Conservation (phyloP, 495 filamentous ascomycete genomes). For the Halenospora varia region DNA sequence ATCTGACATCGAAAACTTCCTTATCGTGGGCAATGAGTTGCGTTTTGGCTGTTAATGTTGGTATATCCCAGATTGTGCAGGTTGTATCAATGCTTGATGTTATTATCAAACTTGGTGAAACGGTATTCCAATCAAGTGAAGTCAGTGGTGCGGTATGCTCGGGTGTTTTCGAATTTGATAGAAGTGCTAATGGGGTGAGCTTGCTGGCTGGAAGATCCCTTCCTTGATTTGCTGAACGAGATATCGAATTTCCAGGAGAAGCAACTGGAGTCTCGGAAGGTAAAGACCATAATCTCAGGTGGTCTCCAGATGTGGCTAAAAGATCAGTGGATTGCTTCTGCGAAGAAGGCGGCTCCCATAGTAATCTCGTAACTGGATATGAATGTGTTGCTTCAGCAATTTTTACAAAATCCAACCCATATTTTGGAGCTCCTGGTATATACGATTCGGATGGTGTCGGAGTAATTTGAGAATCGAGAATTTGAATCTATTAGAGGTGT, state of each 20-base stretch:
- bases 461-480: constrained; percentile 78
- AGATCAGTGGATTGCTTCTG: constrained; percentile 96
- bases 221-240: constrained; percentile 54
- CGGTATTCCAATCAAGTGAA: constrained; percentile 95
- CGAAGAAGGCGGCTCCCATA: constrained; percentile 97
- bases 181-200: constrained; percentile 84
- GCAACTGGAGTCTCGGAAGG: constrained; percentile 49
- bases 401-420: constrained; percentile 84
- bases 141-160: constrained; percentile 97
- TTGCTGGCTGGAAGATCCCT: constrained; percentile 71
- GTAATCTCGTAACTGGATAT: constrained; percentile 90
- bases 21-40: constrained; percentile 99
- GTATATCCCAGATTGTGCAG: constrained; percentile 99
- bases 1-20: constrained; percentile 97
- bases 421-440: constrained; percentile 61
- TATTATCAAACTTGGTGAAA: constrained; percentile 94
- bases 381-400: constrained; percentile 98
- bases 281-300: constrained; percentile 92
- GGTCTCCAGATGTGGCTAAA: constrained; percentile 93
- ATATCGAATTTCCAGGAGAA: constrained; percentile 69
- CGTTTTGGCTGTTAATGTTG: constrained; percentile 94
- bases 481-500: constrained; percentile 73
- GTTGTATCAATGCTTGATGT: constrained; percentile 99
- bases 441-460: constrained; percentile 70
- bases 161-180: constrained; percentile 97